Evolutionary conservation across 306 rosid genomes (phyloP), one percentile per base, ranked within the genome.

Genomic region (Corylus heterophylla): DNA sequence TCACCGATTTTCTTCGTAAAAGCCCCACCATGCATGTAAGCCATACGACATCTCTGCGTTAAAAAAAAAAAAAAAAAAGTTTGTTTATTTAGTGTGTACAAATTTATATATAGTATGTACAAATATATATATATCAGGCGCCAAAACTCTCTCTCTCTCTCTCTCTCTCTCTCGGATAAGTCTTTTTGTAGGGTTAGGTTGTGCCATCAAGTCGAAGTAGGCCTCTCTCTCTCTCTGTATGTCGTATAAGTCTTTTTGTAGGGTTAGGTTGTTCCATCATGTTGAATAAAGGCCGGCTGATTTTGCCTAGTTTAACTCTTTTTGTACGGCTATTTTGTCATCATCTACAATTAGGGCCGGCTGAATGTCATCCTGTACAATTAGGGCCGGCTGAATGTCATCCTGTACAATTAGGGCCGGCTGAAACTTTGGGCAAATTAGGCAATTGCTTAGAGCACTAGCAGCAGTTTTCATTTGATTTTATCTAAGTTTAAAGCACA

Each of bases 11-110:
- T 47, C 76, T 7, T 18, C 63, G 77, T 73, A 69, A 80, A 59
- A 69, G 35, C 78, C 64, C 49, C 17, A 27, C 20, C 54, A 74
- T 37, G 71, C 13, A 83, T 35, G 93, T 89, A 85, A 87, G 87
- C 78, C 58, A 63, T 59, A 78, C 83, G 70, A 85, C 92, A 86
- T 79, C 59, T 76, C n/a, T 59, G 77, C 92, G 84, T 77, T 81
- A 82, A 79, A 37, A 18, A 47, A 51, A 77, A 11, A 8, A 58
- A 14, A 22, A 5, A 2, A 55, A 73, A 63, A 70, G n/a, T n/a
- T 22, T 22, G 25, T 22, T 22, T 22, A 22, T 22, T 22, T 22
- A 22, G 0, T 22, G 25, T 22, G 25, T 22, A 22, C 25, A 22
- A 22, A 22, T 22, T 22, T 22, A 22, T 22, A 69, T 56, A 49